phyloP scores from a whole-genome alignment of 306 rosid genomes.

The Castanea mollissima region DNA sequence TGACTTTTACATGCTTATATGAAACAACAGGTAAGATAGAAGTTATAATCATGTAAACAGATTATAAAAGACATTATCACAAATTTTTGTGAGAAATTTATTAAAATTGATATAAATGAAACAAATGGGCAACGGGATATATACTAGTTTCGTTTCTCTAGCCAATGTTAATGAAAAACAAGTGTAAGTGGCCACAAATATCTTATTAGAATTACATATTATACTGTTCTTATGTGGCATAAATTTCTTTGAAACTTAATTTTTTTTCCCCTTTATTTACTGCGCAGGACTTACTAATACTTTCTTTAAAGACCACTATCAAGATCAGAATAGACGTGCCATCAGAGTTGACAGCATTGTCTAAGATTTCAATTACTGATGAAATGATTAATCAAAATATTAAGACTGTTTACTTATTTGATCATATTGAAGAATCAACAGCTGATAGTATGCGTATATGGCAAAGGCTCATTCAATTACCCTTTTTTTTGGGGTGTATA shows the following conservation, averaged over 20 bases:
- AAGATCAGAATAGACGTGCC: slow-evolving; percentile 54
- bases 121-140: too few relatives aligned
- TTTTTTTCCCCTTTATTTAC: background rate
- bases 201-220: background rate
- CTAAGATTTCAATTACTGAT: slow-evolving; percentile 56
- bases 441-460: slow-evolving; percentile 34
- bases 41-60: background rate
- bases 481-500: background rate
- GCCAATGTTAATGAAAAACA: too few relatives aligned
- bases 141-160: too few relatives aligned
- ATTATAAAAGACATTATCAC: background rate
- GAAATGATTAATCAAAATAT: slow-evolving; percentile 43
- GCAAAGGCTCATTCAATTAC: background rate
- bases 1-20: background rate
- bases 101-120: too few relatives aligned
- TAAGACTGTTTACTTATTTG: slow-evolving; percentile 51
- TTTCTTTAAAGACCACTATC: slow-evolving; percentile 51
- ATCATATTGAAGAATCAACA: slow-evolving; percentile 48
- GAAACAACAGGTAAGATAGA: background rate
- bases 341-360: slow-evolving; percentile 52
- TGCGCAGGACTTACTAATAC: background rate
- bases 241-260: background rate
- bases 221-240: background rate
- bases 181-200: too few relatives aligned
- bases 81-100: background rate